Evolutionary conservation across 202 grass and related monocot genomes (phyloP).

Genomic region (Digitaria exilis): DNA sequence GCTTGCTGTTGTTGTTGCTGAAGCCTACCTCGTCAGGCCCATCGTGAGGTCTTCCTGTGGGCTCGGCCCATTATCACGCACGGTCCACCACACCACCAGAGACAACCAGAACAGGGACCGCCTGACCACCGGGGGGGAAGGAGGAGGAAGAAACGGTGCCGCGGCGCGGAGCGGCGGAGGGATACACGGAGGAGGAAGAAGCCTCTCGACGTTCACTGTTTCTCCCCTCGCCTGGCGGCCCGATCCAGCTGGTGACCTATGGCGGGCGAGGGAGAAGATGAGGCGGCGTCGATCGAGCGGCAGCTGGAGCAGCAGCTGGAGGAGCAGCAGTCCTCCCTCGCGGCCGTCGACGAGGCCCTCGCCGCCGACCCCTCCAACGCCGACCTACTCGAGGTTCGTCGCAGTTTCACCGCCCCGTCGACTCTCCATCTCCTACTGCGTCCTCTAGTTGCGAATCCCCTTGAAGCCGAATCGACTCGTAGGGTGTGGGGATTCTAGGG

Average conservation of each 20-base stretch:
- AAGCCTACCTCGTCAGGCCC: too few relatives aligned
- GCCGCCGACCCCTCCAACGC: slow-evolving; percentile 68
- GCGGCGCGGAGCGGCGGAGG: not conserved
- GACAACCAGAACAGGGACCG: too few relatives aligned
- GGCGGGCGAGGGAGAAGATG: slow-evolving; percentile 62
- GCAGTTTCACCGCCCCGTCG: not conserved
- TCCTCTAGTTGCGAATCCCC: not conserved
- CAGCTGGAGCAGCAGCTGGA: slow-evolving; percentile 85
- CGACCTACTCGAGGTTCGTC: slow-evolving; percentile 69
- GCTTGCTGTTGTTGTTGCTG: too few relatives aligned
- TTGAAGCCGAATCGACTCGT: not conserved
- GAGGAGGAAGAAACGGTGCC: slow-evolving; percentile 11
- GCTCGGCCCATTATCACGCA: not conserved
- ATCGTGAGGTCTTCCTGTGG: not conserved
- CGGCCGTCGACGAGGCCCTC: slow-evolving; percentile 86
- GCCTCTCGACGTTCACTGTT: not conserved
- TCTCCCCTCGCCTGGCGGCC: not conserved
- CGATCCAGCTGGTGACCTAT: slow-evolving; percentile 29
- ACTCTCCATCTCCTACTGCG: not conserved
- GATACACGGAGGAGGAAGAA: not conserved
- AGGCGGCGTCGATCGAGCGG: slow-evolving; percentile 69
- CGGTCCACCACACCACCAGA: too few relatives aligned
- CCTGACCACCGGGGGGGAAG: not conserved
- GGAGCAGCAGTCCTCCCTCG: slow-evolving; percentile 87
- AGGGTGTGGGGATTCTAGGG: slow-evolving; percentile 1